phyloP scores from a whole-genome alignment of 2,329 filamentous ascomycete species.

The Paecilomyces formosus region DNA sequence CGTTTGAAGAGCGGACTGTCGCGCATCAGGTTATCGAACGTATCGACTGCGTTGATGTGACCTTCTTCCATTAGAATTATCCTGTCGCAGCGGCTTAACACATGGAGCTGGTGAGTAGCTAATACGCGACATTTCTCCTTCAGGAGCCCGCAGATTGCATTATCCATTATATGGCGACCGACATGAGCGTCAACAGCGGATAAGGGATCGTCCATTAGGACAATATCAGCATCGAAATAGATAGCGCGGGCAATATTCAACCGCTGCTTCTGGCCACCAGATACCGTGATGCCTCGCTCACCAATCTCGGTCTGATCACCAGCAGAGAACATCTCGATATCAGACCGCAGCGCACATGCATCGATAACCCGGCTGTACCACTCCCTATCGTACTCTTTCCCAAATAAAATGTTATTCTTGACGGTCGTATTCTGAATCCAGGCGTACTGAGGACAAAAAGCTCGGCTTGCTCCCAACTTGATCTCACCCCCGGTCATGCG shows the following conservation, averaged over 20 bases:
- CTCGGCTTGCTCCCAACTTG: slow-evolving; percentile 73
- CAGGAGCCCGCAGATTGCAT: slow-evolving; percentile 82
- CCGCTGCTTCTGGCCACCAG: slow-evolving; percentile 89
- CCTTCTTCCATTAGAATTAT: slow-evolving; percentile 92
- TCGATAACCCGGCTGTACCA: slow-evolving; percentile 84
- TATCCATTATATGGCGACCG: slow-evolving; percentile 73
- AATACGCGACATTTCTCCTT: slow-evolving; percentile 85
- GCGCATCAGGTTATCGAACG: slow-evolving; percentile 79
- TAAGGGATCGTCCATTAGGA: slow-evolving; percentile 58
- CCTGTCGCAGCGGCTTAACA: slow-evolving; percentile 80
- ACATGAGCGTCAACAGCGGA: slow-evolving; percentile 52
- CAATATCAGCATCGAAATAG: slow-evolving; percentile 56
- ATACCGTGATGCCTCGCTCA: slow-evolving; percentile 90
- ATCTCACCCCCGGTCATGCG: slow-evolving; percentile 67
- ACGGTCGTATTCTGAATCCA: slow-evolving; percentile 95
- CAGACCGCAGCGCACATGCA: slow-evolving; percentile 75
- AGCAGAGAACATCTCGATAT: slow-evolving; percentile 87
- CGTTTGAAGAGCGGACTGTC: slow-evolving; percentile 70
- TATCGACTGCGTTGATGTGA: slow-evolving; percentile 75
- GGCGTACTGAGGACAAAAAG: slow-evolving; percentile 92
- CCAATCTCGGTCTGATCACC: slow-evolving; percentile 89
- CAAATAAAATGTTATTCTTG: slow-evolving; percentile 84
- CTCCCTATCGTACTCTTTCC: slow-evolving; percentile 62
- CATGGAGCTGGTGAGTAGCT: slow-evolving; percentile 91
- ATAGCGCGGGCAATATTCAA: slow-evolving; percentile 83